Conservation (phyloP, 495 filamentous ascomycete genomes). For the Neurospora tetrasperma region DNA sequence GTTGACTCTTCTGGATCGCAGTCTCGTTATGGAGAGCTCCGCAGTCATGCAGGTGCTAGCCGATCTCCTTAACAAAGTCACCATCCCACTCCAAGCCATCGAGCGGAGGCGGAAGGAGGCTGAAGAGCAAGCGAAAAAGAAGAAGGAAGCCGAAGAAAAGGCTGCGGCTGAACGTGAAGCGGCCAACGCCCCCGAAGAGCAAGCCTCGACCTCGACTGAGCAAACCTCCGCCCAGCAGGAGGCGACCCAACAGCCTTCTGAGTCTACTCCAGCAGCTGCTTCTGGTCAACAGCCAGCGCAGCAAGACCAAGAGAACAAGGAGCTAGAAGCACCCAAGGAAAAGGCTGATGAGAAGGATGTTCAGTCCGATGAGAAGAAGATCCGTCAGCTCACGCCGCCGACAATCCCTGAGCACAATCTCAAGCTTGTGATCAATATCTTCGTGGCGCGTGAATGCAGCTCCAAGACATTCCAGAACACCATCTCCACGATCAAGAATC, state of each 20-base stretch:
- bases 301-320: conserved; percentile 13
- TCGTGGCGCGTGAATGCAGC: conserved; percentile 90
- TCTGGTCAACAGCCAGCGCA: conserved; percentile 16
- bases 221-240: conserved; percentile 11
- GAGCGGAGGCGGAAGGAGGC: conserved; percentile 73
- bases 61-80: conserved; percentile 74
- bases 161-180: conserved; percentile 14
- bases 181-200: conserved; percentile 12
- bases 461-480: conserved; percentile 96
- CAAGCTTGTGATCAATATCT: conserved; percentile 86
- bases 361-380: conserved; percentile 49
- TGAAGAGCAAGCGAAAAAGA: conserved; percentile 48
- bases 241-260: not conserved
- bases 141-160: conserved; percentile 23
- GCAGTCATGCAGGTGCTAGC: conserved; percentile 91
- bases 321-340: conserved; percentile 31
- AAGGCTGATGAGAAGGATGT: conserved; percentile 33
- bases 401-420: conserved; percentile 84
- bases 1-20: conserved; percentile 76
- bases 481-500: conserved; percentile 92
- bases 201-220: conserved; percentile 18
- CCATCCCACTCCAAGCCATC: conserved; percentile 70
- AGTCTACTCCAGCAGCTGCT: conserved; percentile 1
- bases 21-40: conserved; percentile 89
- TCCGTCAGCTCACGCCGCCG: conserved; percentile 64